phyloP scores from a whole-genome alignment of 805 yeast species.

The Kregervanrija fluxuum region DNA sequence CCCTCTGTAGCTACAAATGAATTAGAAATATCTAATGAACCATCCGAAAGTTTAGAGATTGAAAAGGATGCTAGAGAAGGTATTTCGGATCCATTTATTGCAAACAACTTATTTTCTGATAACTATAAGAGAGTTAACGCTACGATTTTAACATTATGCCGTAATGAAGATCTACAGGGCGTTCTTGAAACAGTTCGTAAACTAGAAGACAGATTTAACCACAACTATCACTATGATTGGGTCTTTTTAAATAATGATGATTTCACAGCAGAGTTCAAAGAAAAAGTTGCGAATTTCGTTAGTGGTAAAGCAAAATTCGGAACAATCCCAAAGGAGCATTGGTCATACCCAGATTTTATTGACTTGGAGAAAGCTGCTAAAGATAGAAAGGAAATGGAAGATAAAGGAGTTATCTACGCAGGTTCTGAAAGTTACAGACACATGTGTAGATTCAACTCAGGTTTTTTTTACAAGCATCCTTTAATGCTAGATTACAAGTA shows the following conservation, averaged over 20 bases:
- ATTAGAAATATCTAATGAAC: no score
- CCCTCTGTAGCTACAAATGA: no score
- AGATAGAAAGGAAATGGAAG: conserved; percentile 50
- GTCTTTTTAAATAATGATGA: conserved; percentile 80
- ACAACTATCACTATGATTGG: conserved; percentile 79
- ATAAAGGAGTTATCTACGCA: conserved; percentile 32
- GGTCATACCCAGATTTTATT: conserved; percentile 82
- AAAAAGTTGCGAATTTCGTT: conserved; percentile 41
- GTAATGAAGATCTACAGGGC: conserved; percentile 57
- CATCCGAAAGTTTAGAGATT: no score
- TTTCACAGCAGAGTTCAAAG: conserved; percentile 65
- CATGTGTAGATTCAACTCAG: conserved; percentile 41
- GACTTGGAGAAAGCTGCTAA: conserved; percentile 65
- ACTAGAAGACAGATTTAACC: conserved; percentile 77
- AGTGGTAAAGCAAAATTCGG: conserved; percentile 72
- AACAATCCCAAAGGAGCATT: conserved; percentile 64
- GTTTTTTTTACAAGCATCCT: conserved; percentile 53
- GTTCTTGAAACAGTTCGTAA: conserved; percentile 55
- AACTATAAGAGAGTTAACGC: conserved; percentile 33
- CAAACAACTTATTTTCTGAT: conserved; percentile 6
- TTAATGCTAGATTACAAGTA: conserved; percentile 53
- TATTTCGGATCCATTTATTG: conserved; percentile 3
- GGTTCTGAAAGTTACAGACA: conserved; percentile 36
- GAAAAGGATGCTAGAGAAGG: no score
- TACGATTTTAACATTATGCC: conserved; percentile 57